phyloP scores from a whole-genome alignment of 768 basidiomycete species.

The Kwoniella dejecticola region DNA sequence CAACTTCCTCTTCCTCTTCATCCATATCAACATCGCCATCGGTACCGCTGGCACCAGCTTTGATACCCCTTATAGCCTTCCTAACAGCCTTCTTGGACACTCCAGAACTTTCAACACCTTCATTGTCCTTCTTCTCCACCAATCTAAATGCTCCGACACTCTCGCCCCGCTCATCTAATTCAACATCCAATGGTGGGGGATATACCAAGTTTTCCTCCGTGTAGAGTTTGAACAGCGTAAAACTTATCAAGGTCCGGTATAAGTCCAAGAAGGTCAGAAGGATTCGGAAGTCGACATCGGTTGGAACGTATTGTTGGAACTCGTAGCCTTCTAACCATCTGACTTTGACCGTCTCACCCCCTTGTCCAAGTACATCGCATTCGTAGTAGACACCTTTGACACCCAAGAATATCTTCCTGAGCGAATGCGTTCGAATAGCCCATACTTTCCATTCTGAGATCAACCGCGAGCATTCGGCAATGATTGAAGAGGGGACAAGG shows the following conservation, averaged over 20 bases:
- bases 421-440: conserved; percentile 78
- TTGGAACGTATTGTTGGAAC: conserved; percentile 92
- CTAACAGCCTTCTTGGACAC: conserved; percentile 65
- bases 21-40: conserved; percentile 45
- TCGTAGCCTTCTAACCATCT: conserved; percentile 93
- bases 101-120: conserved; percentile 56
- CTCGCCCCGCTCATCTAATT: conserved; percentile 81
- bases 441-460: conserved; percentile 86
- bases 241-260: conserved; percentile 93
- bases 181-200: conserved; percentile 83
- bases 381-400: conserved; percentile 99
- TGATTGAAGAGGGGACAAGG: conserved; percentile 70
- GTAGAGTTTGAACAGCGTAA: conserved; percentile 97
- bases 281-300: conserved; percentile 95
- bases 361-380: conserved; percentile 72
- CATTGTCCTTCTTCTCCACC: conserved; percentile 59
- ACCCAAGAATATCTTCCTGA: conserved; percentile 89
- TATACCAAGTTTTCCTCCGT: conserved; percentile 89
- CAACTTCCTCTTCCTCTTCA: conserved; percentile 32
- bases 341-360: conserved; percentile 77
- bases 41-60: conserved; percentile 41
- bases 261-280: conserved; percentile 98
- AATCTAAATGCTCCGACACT: conserved; percentile 86
- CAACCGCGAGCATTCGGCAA: conserved; percentile 86
- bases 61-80: conserved; percentile 61